Evolutionary conservation across 1,139 yeast genomes (phyloP).

Genomic region (Hyphopichia pseudoburtonii): DNA sequence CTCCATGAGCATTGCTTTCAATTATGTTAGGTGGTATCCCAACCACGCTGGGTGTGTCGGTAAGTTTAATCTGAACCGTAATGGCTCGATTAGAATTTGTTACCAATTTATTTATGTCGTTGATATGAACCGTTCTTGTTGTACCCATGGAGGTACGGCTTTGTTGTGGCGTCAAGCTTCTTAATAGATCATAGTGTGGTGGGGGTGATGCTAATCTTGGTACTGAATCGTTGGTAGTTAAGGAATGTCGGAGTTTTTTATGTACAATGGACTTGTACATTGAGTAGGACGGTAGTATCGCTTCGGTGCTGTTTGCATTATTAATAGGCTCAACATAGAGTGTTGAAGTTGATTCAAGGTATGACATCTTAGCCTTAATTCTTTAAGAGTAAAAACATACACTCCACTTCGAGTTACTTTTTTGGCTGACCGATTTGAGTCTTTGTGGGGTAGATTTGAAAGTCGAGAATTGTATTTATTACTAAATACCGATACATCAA

Average conservation of each 20-base stretch:
- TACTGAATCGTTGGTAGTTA: not conserved
- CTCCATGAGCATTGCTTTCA: no score
- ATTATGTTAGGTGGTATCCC: not conserved
- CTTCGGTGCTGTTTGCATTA: slow-evolving; percentile 1
- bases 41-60: slow-evolving; percentile 1
- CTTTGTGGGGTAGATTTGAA: no score
- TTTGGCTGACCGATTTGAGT: no score
- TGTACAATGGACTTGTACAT: slow-evolving; percentile 11
- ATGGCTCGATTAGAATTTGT: not conserved
- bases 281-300: slow-evolving; percentile 10
- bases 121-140: not conserved
- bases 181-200: slow-evolving; percentile 1
- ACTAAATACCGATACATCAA: no score
- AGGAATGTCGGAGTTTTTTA: slow-evolving; percentile 3
- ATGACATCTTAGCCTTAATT: no score
- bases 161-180: not conserved
- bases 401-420: no score
- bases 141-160: not conserved
- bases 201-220: not conserved
- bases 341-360: no score
- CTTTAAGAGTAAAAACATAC: no score
- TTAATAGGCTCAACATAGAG: not conserved
- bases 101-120: not conserved
- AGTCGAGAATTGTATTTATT: no score
- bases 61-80: not conserved